Evolutionary conservation across 768 basidiomycete genomes (phyloP).

Genomic region (Boletus reticulatus): DNA sequence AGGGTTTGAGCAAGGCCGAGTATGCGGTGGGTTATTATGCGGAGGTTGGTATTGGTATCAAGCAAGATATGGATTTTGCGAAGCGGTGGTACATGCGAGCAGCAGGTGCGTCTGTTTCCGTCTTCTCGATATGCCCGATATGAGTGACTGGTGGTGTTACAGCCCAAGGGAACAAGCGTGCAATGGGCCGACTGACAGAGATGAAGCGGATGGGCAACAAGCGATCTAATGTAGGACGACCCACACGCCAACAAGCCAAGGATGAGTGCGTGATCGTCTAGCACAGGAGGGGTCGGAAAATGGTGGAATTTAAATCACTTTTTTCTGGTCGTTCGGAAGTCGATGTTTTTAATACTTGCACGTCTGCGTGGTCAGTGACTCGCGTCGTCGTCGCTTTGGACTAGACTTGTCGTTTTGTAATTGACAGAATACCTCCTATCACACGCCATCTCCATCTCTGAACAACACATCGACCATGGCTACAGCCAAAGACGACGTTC

Average conservation of each 20-base stretch:
- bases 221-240: conserved; percentile 72
- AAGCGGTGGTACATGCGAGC: conserved; percentile 99
- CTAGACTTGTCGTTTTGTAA: conserved; percentile 3
- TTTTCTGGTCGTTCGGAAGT: not conserved
- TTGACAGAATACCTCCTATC: conserved; percentile 17
- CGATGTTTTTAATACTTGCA: conserved; percentile 14
- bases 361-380: conserved; percentile 4
- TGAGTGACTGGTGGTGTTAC: not conserved
- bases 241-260: conserved; percentile 90
- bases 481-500: conserved; percentile 30
- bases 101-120: conserved; percentile 63
- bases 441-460: not conserved
- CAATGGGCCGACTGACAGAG: conserved; percentile 94
- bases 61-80: conserved; percentile 92
- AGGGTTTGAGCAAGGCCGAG: conserved; percentile 94
- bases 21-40: conserved; percentile 99
- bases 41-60: conserved; percentile 96
- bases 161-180: conserved; percentile 99
- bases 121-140: not conserved
- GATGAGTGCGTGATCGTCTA: conserved; percentile 88
- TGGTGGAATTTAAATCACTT: conserved; percentile 9
- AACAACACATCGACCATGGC: conserved; percentile 18
- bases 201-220: conserved; percentile 89
- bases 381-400: conserved; percentile 5
- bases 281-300: conserved; percentile 5